These are phyloP conservation scores for Nematocida major DNA, from an alignment of 371 early-diverging fungal genomes.

Conservation along the genomic window DNA sequence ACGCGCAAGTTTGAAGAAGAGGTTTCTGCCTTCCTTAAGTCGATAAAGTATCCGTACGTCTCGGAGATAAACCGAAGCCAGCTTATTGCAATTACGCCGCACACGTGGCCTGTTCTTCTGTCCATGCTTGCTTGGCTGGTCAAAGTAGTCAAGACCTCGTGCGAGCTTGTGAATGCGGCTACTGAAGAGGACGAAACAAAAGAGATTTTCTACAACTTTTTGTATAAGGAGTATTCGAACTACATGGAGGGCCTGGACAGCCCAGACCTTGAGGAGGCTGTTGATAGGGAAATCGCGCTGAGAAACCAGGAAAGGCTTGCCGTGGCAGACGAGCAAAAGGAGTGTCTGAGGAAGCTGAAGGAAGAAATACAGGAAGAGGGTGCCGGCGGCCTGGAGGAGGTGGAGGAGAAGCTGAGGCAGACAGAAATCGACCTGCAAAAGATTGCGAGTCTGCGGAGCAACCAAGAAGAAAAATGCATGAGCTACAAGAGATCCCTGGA, in stretches of 20 bases:
- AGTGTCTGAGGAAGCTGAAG: background rate
- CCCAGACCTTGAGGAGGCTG: background rate
- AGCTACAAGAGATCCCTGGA: conserved; percentile 56
- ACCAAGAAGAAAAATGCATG: conserved; percentile 55
- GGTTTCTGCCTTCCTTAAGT: conserved; percentile 70
- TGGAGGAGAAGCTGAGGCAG: conserved; percentile 55
- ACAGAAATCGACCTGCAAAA: conserved; percentile 56
- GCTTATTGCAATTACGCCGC: conserved; percentile 72
- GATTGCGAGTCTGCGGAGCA: conserved; percentile 50
- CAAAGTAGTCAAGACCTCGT: background rate
- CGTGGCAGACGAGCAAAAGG: background rate
- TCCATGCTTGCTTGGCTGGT: conserved; percentile 81
- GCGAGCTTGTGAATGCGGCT: background rate
- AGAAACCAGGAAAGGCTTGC: conserved; percentile 37
- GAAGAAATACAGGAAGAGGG: conserved; percentile 45
- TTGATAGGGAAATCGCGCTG: conserved; percentile 11
- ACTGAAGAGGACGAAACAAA: conserved; percentile 34
- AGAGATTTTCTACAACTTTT: conserved; percentile 60
- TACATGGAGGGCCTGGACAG: conserved; percentile 62
- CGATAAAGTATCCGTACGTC: conserved; percentile 80
- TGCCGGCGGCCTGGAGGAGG: conserved; percentile 35
- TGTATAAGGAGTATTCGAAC: conserved; percentile 61
- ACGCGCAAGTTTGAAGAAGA: conserved; percentile 75
- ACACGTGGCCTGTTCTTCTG: conserved; percentile 78
- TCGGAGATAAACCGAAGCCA: conserved; percentile 75